These are phyloP conservation scores for Debaryomyces prosopidis DNA, from an alignment of 805 yeast species.

Conservation along the genomic window DNA sequence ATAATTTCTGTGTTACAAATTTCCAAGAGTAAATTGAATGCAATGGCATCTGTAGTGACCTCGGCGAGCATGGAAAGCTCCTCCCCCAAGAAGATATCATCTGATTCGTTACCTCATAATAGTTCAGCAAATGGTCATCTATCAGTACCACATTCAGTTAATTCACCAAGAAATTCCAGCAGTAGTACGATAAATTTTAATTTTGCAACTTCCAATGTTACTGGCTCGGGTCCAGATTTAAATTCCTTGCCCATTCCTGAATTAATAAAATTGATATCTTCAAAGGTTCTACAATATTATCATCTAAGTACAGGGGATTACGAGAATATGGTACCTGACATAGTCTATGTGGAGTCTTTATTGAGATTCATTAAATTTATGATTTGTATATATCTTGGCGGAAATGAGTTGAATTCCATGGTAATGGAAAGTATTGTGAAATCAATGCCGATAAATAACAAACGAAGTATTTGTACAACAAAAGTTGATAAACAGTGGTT, in stretches of 20 bases:
- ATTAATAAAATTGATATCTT: conserved; percentile 28
- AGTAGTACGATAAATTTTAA: conserved; percentile 25
- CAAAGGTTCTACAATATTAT: conserved; percentile 29
- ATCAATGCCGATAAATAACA: conserved; percentile 22
- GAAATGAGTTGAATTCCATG: conserved; percentile 35
- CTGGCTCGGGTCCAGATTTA: conserved; percentile 21
- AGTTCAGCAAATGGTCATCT: neutral
- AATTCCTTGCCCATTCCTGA: conserved; percentile 31
- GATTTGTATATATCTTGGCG: conserved; percentile 50
- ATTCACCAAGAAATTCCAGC: conserved; percentile 37
- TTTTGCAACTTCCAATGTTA: conserved; percentile 27
- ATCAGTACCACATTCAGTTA: conserved; percentile 4
- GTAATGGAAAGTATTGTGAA: conserved; percentile 48
- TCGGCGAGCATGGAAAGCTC: conserved; percentile 3
- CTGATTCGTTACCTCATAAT: conserved; percentile 17
- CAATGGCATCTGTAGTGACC: neutral
- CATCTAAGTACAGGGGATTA: conserved; percentile 51
- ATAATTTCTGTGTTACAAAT: conserved; percentile 33
- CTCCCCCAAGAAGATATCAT: conserved; percentile 47
- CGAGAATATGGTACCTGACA: conserved; percentile 80
- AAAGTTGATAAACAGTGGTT: conserved; percentile 8
- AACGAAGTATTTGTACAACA: neutral
- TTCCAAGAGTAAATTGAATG: conserved; percentile 23
- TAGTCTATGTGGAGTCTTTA: conserved; percentile 72
- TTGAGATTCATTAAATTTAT: conserved; percentile 64